Evolutionary conservation across 2,329 filamentous ascomycete genomes (phyloP), one percentile per base, ranked within the genome.

Genomic region (Drechslerella dactyloides): DNA sequence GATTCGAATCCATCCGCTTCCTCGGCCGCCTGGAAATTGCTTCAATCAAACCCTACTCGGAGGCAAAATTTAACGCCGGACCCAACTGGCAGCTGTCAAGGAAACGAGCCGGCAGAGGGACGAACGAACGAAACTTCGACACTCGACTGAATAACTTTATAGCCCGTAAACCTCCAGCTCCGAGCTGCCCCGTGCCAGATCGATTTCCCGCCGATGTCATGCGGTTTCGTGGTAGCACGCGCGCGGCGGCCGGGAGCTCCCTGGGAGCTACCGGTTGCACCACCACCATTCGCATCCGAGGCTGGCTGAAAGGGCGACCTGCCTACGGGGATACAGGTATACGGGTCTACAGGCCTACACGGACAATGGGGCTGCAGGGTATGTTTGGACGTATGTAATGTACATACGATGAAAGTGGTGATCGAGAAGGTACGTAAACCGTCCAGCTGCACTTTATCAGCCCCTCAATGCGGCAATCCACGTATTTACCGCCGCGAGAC

Each of bases 251-350:
- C 68, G 60, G 60, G 46, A 63, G 59, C 40, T 59, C 33, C 68
- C 60, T 59, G 60, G 50, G 55, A 52, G 48, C 24, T 17, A 65
- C 59, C 68, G 68, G 68, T 65, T 65, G 54, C 60, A 72, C 56
- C 60, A n/a, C n/a, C n/a, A n/a, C n/a, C n/a, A n/a, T n/a, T n/a
- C n/a, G 33, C 68, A 65, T 57, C 68, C 68, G 60, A 65, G 55
- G 15, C 24, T 15, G 15, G 8, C 24, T 30, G 50, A 4, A 33
- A 19, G 4, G 40, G 11, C 11, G 11, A 44, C 40, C 11, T 44
- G 40, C 17, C 4, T 15, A 17, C 11, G 40, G 11, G n/a, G 6
- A 19, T 48, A 10, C 15, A 23, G 44, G 44, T 11, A 23, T 21
- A 23, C 4, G 44, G 44, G 17, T 21, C 27, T 4, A 33, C 27